Base-by-base conservation (phyloP, 352 stramenopile genomes). In the Phytopythium vexans region DNA sequence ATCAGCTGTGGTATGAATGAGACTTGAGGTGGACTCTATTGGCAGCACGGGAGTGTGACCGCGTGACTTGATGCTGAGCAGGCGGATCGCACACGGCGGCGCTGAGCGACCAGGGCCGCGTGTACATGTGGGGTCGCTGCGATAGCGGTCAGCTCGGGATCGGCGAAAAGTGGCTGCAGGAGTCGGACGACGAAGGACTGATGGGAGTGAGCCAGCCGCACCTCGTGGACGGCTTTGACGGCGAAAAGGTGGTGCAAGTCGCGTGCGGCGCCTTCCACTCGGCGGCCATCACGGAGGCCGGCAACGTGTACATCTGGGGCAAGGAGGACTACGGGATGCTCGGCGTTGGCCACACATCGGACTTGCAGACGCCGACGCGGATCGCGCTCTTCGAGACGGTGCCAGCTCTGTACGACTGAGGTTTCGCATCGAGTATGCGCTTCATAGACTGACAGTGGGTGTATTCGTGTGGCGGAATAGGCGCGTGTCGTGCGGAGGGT, bases 311-410 rank as follows among this genome's bases (percentile, higher is more conserved):
- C 72, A 86, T 89, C 41, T 94, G 83, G 83, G 79, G 79, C 46
- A 92, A 94, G 66, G 83, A 94, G 49, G 86, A 95, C 64, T 91
- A 92, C 51, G 86, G 86, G 38, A 93, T 94, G 85, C 78, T 95
- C 14, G 83, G 83, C 15, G 60, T 88, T 21, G 85, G 86, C 7
- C 82, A 93, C 56, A 85, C 78, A 8, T 76, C 75, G 3, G 83
- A 94, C 56, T 60, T 86, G 47, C 71, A 91, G 58, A 73, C 41
- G 6, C 83, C 83, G 6, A 72, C 70, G 36, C 70, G 67, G 6
- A 64, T 94, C 48, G 60, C 70, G 42, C 74, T 87, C 39, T 94
- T 94, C 48, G 76, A 92, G 50, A 58, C 70, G 27, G 77, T 86
- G 14, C 79, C 77, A 8, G 78, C 81, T 12, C 56, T 82, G 83